Base-by-base conservation (phyloP, 192 early-diverging fungal genomes). In the Mortierella claussenii region DNA sequence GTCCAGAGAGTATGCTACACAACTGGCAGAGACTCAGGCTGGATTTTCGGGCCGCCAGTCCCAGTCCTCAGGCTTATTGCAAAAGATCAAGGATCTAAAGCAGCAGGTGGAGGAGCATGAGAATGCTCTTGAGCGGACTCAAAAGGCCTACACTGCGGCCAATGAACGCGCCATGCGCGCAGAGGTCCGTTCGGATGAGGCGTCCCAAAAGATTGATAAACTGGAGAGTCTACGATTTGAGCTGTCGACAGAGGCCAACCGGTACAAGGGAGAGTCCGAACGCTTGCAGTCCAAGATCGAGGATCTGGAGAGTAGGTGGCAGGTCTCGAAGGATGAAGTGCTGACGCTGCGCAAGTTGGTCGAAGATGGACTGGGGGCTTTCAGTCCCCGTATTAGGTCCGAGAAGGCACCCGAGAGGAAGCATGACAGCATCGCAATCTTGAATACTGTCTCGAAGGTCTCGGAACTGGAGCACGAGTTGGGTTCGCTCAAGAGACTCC, bases 21-120 rank as follows among this genome's bases (percentile, higher is more conserved):
- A 70, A 17, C 50, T 83, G 49, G 58, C 80, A 1, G 79, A 83
- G 34, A 48, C 43, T 17, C 76, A 64, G 20, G 60, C 75, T 1
- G 80, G 80, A 65, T 61, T 79, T 20, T 47, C 69, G 8, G 61
- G 78, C 45, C 66, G 75, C 51, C 82, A 78, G 50, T 66, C 60
- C 11, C 56, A 68, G 32, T 62, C 64, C 2, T 58, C 78, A 20
- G 65, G 63, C 31, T 47, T 69, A 26, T 40, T 64, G 7, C 55
- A 60, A 33, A 64, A 79, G 56, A 36, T 78, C 24, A 36, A 53
- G n/a, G 36, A 30, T 6, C 27, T 81, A 27, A 76, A 79, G 51
- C 65, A 79, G 28, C 76, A 81, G 30, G 51, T 81, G 17, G 79
- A 80, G 7, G 79, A 83, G 31, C 79, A 81, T 43, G 53, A 83